phyloP scores from a whole-genome alignment of 371 early-diverging fungal genomes.

The Mucor circinelloides region DNA sequence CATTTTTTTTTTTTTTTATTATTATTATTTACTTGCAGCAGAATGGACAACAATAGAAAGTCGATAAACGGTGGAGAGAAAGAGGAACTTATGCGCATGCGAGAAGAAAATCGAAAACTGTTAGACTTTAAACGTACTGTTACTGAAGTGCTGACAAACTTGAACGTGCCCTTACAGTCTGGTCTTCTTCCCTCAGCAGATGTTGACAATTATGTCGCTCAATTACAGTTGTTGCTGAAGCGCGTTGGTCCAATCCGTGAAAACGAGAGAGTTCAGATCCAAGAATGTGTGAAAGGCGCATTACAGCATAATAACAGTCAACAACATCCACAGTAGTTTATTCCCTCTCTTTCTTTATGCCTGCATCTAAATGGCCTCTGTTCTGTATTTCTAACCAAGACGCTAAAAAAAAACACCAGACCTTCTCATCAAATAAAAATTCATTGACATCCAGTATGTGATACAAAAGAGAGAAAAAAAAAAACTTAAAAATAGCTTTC shows the following conservation, averaged over 20 bases:
- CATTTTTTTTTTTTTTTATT: not conserved
- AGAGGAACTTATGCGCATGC: constrained; percentile 13
- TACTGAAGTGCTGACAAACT: constrained; percentile 5
- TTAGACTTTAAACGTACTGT: constrained; percentile 12
- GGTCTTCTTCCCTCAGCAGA: constrained; percentile 1
- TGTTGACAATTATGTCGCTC: constrained; percentile 22
- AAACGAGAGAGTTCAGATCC: constrained; percentile 15
- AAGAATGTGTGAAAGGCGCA: constrained; percentile 9
- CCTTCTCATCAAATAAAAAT: not conserved
- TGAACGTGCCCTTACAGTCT: constrained; percentile 16
- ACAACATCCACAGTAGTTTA: not conserved
- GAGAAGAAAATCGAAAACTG: constrained; percentile 15
- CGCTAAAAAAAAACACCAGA: not conserved
- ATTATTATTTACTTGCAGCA: not conserved
- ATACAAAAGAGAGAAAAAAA: not conserved
- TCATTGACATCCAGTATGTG: not conserved
- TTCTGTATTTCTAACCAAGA: not conserved
- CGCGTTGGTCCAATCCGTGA: constrained; percentile 22
- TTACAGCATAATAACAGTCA: not conserved
- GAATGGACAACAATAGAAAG: constrained; percentile 1
- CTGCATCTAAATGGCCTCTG: not conserved
- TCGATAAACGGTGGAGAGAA: not conserved
- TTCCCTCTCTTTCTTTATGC: not conserved
- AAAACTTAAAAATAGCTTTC: not conserved
- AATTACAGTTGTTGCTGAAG: constrained; percentile 16